phyloP scores from a whole-genome alignment of 108 stramenopile species.

The Conticribra guillardii region DNA sequence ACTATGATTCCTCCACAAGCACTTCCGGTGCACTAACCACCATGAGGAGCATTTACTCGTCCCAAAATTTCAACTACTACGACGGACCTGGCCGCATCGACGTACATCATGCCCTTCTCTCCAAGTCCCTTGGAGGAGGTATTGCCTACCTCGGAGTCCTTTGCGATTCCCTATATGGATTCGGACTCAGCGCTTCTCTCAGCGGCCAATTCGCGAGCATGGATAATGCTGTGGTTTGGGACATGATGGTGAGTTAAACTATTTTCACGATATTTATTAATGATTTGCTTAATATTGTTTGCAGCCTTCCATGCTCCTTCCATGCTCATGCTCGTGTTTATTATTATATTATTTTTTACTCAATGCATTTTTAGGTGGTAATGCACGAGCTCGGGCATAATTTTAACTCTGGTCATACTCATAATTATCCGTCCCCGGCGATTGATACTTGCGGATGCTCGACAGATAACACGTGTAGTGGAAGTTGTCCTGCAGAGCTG shows the following conservation, averaged over 20 bases:
- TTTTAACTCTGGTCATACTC: slow-evolving; percentile 11
- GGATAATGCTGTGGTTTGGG: slow-evolving; percentile 17
- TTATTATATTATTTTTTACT: not conserved
- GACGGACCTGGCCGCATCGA: not conserved
- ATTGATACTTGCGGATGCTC: slow-evolving; percentile 11
- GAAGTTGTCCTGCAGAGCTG: not conserved
- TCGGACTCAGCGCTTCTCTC: slow-evolving; percentile 16
- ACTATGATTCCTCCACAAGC: slow-evolving; percentile 6
- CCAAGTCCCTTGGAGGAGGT: slow-evolving; percentile 13
- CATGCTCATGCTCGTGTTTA: too few relatives aligned
- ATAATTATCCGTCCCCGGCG: slow-evolving; percentile 4
- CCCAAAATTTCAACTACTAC: not conserved
- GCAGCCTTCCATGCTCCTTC: not conserved
- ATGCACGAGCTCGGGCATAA: slow-evolving; percentile 1
- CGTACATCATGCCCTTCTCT: slow-evolving; percentile 33
- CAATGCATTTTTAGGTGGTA: not conserved
- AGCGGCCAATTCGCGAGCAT: slow-evolving; percentile 3
- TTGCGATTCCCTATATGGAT: slow-evolving; percentile 10
- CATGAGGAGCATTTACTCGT: slow-evolving; percentile 8
- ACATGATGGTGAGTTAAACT: slow-evolving; percentile 13
- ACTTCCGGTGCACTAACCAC: slow-evolving; percentile 5
- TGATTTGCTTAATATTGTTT: not conserved
- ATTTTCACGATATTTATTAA: not conserved
- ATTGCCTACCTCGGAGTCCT: slow-evolving; percentile 25
- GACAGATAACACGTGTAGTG: slow-evolving; percentile 9